Base-by-base conservation (phyloP, 169 alveolate genomes). In the Sarcocystis neurona region DNA sequence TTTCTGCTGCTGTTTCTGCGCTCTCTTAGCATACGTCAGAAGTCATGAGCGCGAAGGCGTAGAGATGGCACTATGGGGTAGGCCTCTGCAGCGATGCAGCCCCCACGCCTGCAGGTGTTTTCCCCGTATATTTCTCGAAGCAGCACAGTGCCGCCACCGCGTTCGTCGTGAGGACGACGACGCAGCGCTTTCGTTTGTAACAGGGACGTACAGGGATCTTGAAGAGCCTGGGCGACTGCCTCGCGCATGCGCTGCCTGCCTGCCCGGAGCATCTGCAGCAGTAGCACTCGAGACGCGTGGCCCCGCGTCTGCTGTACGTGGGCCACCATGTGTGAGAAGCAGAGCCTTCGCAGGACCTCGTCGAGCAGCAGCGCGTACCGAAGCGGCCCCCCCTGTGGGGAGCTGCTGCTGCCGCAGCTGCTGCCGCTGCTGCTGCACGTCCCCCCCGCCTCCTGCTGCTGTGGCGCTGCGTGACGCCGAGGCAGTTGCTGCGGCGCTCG, bases 251-350 rank as follows among this genome's bases (percentile, higher is more conserved):
- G 70, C 43, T 63, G 84, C 2, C 90, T 30, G 43, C 90, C 90
- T 32, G 90, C 90, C 37, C 77, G 75, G 43, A 85, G n/a, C 43
- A 85, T 84, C 44, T 85, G 90, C 48, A 85, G 84, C 53, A 85
- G 74, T 30, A 85, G 72, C 50, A 85, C 72, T 58, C 84, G 27
- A 34, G 79, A 75, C 15, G 41, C 78, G 60, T 56, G n/a, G 53
- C 90, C 90, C 32, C 75, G 34, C 43, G 56, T 37, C 82, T 85
- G 47, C 74, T 85, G 72, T 2, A 77, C 77, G 46, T 44, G 37
- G 34, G 74, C 84, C 32, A 84, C 90, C 32, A 85, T 68, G 20
- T 34, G 72, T 18, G 90, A 68, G 74, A 50, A 85, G 43, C 90
- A 84, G 23, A 85, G 90, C 72, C 75, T 15, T 43, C 50, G 75